phyloP scores from a whole-genome alignment of 1,284 basidiomycete species.

The Ceratobasidium sp. region DNA sequence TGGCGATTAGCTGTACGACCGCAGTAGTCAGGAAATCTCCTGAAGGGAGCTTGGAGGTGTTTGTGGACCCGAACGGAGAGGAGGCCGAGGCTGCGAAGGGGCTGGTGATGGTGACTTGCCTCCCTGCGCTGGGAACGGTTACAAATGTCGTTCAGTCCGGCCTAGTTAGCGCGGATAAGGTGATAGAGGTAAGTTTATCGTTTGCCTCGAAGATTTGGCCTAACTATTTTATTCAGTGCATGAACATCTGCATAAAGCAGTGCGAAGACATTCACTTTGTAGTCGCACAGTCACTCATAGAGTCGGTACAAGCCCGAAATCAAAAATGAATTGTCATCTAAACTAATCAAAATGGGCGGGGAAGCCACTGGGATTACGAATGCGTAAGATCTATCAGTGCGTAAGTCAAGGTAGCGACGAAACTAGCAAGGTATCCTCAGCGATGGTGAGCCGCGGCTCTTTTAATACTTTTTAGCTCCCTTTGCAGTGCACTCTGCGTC shows the following conservation, averaged over 20 bases:
- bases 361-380: background rate
- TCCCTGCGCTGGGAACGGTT: conserved; percentile 90
- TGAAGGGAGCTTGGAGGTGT: conserved; percentile 58
- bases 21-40: conserved; percentile 28
- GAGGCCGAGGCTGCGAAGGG: conserved; percentile 70
- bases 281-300: conserved; percentile 73
- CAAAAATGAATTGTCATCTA: conserved; percentile 49
- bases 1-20: conserved; percentile 81
- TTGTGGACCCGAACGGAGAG: conserved; percentile 82
- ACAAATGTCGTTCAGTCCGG: conserved; percentile 87
- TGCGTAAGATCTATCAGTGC: background rate
- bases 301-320: conserved; percentile 49
- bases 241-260: conserved; percentile 71
- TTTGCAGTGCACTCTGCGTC: conserved; percentile 64
- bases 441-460: background rate
- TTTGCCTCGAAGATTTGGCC: background rate
- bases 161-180: conserved; percentile 62
- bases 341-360: background rate
- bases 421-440: background rate
- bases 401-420: background rate
- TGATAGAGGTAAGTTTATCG: conserved; percentile 63
- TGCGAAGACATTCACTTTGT: conserved; percentile 79
- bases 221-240: conserved; percentile 61
- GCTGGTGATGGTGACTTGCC: conserved; percentile 77
- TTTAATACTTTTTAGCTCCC: background rate